Evolutionary conservation across 305 asterid genomes (phyloP).

Genomic region (Lippia alba): DNA sequence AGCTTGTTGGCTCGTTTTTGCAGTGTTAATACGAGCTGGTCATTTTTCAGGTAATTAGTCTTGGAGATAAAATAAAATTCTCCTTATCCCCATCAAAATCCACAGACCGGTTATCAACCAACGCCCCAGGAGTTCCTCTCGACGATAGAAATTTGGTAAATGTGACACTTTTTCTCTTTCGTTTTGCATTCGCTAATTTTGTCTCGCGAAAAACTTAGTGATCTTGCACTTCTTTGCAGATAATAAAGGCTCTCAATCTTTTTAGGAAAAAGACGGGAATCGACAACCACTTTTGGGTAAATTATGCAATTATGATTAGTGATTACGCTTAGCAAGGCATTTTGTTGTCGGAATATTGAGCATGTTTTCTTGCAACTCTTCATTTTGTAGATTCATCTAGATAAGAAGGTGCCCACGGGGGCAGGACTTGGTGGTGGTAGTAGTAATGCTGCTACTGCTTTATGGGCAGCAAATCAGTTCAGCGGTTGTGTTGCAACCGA

Average conservation of each 20-base stretch:
- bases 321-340: not conserved
- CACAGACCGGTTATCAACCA: constrained; percentile 78
- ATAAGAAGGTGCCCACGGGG: constrained; percentile 95
- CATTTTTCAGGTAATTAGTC: constrained; percentile 77
- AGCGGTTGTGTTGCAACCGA: constrained; percentile 83
- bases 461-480: constrained; percentile 99
- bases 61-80: constrained; percentile 89
- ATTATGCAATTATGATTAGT: not conserved
- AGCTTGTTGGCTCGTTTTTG: not conserved
- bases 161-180: not conserved
- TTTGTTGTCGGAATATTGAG: constrained; percentile 12
- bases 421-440: constrained; percentile 99
- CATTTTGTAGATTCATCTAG: constrained; percentile 80
- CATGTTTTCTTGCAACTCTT: constrained; percentile 18
- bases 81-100: constrained; percentile 84
- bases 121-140: constrained; percentile 91
- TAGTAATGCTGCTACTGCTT: constrained; percentile 98
- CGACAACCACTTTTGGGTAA: constrained; percentile 84
- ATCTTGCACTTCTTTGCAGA: constrained; percentile 51
- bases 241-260: constrained; percentile 93
- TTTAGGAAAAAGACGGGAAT: constrained; percentile 87
- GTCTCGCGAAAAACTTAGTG: not conserved
- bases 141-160: constrained; percentile 85
- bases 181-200: not conserved
- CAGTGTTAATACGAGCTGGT: not conserved